Conservation (phyloP, 495 filamentous ascomycete genomes). For the Cetradonia linearis region DNA sequence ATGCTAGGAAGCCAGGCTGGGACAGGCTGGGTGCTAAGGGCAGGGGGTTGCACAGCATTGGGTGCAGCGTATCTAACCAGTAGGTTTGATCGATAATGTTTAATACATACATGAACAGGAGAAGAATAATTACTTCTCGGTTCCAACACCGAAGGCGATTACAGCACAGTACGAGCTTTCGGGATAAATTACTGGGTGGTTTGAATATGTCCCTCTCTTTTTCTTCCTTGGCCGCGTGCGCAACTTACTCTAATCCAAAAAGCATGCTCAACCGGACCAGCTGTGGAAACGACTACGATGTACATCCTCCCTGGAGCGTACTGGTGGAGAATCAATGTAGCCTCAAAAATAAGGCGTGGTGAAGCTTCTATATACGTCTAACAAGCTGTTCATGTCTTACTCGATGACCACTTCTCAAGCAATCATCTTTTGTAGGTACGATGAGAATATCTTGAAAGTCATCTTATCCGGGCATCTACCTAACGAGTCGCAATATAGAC, state of each 20-base stretch:
- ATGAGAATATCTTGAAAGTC: too few relatives aligned
- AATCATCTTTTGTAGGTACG: too few relatives aligned
- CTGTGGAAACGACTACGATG: not conserved
- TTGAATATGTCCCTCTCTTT: not conserved
- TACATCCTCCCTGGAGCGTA: too few relatives aligned
- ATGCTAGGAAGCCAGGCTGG: conserved; percentile 12
- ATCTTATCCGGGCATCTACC: too few relatives aligned
- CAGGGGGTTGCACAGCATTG: conserved; percentile 16
- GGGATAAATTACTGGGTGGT: not conserved
- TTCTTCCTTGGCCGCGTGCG: not conserved
- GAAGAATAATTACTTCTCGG: not conserved
- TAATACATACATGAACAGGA: not conserved
- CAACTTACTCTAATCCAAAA: not conserved
- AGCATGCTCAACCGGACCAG: not conserved
- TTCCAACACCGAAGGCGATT: not conserved
- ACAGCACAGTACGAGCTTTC: not conserved
- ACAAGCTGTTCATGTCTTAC: too few relatives aligned
- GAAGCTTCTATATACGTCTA: too few relatives aligned
- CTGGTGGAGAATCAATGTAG: too few relatives aligned
- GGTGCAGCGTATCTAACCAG: conserved; percentile 15
- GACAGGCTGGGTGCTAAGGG: conserved; percentile 20
- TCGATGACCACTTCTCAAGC: too few relatives aligned
- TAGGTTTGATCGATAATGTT: conserved; percentile 13
- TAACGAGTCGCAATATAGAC: too few relatives aligned
- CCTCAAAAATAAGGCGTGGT: too few relatives aligned